These are phyloP conservation scores for Zygoascus sp. DNA, from an alignment of 1,139 yeast genomes.

Conservation along the genomic window DNA sequence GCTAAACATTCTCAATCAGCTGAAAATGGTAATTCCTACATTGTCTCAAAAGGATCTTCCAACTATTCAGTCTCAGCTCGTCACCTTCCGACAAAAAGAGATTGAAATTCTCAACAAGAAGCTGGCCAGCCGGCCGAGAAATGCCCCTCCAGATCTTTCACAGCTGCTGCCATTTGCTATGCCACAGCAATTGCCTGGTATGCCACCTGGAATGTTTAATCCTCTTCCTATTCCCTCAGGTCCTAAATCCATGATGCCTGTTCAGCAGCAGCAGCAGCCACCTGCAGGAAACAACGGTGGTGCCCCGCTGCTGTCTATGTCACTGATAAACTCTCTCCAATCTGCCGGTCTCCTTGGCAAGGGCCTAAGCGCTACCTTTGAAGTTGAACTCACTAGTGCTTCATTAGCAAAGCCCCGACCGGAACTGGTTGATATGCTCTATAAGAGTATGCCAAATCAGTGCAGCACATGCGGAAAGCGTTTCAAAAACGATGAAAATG, in stretches of 20 bases:
- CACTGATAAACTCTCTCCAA: conserved; percentile 21
- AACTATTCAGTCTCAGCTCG: conserved; percentile 42
- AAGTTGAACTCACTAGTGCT: conserved; percentile 29
- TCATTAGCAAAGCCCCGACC: conserved; percentile 33
- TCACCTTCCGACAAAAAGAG: conserved; percentile 30
- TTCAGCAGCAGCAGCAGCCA: conserved; percentile 2
- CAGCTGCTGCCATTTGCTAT: conserved; percentile 5
- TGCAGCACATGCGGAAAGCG: conserved; percentile 91
- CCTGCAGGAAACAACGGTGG: conserved; percentile 8
- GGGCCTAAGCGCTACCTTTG: conserved; percentile 14
- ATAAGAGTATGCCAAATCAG: conserved; percentile 64
- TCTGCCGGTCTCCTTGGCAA: conserved; percentile 21
- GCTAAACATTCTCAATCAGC: conserved; percentile 32
- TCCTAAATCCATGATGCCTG: conserved; percentile 1
- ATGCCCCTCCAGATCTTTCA: conserved; percentile 8
- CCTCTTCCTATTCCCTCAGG: conserved; percentile 1
- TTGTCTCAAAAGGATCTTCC: conserved; percentile 36
- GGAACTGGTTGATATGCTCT: conserved; percentile 39
- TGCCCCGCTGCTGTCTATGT: conserved; percentile 11
- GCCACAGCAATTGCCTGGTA: not conserved
- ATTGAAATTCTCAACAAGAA: conserved; percentile 22
- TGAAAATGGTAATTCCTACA: conserved; percentile 25
- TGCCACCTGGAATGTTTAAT: not conserved
- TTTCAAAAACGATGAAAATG: conserved; percentile 60
- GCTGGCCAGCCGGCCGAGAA: conserved; percentile 6